phyloP scores from a whole-genome alignment of 225 moss, liverwort and hornwort genomes.

The Marchantia paleacea region DNA sequence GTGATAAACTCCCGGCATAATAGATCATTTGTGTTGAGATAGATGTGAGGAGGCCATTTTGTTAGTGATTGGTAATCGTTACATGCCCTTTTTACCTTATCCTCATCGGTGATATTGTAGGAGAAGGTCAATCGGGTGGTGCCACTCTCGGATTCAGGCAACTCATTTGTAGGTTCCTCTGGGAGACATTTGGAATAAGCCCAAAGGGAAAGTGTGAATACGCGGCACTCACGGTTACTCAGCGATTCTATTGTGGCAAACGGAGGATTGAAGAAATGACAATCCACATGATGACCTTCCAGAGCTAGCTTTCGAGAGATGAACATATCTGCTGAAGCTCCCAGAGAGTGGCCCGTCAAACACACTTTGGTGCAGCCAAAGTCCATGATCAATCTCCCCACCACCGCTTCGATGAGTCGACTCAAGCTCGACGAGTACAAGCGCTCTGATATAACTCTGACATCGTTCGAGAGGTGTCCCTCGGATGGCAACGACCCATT shows the following conservation, averaged over 20 bases:
- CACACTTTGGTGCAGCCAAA: background rate
- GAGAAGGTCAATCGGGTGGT: background rate
- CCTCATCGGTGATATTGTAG: background rate
- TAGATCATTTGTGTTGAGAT: background rate
- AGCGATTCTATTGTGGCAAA: background rate
- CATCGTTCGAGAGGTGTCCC: background rate
- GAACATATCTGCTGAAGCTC: background rate
- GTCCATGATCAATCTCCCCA: background rate
- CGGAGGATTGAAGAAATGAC: slow-evolving; percentile 4
- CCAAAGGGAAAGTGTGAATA: background rate
- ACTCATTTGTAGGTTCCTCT: background rate
- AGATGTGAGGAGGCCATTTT: background rate
- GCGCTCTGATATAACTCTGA: background rate
- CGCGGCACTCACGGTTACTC: background rate
- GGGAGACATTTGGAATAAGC: too few relatives aligned
- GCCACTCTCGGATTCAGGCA: too few relatives aligned
- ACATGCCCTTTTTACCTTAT: background rate
- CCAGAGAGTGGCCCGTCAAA: background rate
- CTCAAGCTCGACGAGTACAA: background rate
- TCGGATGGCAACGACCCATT: background rate
- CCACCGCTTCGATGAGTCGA: background rate
- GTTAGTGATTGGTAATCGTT: background rate
- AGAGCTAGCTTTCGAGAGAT: background rate
- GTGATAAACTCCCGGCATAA: too few relatives aligned
- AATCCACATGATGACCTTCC: background rate